Base-by-base conservation (phyloP, 2,329 filamentous ascomycete species). In the Pyricularia grisea region DNA sequence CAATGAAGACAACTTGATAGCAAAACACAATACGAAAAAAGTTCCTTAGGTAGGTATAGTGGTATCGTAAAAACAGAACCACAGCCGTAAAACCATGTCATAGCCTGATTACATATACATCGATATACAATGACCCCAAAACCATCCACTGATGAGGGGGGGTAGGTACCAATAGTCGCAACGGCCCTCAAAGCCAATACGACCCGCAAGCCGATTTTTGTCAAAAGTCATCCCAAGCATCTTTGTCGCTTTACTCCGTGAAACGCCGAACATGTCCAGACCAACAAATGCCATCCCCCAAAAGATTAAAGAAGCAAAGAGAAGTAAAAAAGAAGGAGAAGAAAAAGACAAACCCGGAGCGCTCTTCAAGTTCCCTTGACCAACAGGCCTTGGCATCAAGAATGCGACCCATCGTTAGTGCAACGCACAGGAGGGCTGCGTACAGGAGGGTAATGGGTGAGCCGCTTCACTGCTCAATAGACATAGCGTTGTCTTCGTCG, bases 401-500 rank as follows among this genome's bases (percentile, higher is more conserved):
- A 64, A 28, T 7, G 12, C 25, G 12, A 27, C n/a, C 61, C 61
- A 64, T 28, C 4, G n/a, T 10, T 2, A 9, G 42, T 55, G 5
- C 6, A 9, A 3, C 28, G 9, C 2, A 33, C 12, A 36, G 17
- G 14, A 11, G 63, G 28, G 11, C n/a, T 7, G 11, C 27, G 4
- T 36, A 25, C n/a, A 36, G 55, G 3, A 30, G 17, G 23, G 42
- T n/a, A 61, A 61, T 6, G 50, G 5, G 23, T n/a, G 20, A 36
- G 2, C 4, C 5, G 12, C 25, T 50, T 69, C 58, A 73, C 30
- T 69, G 5, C 67, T 73, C 72, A 4, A 72, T 36, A 14, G 71
- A 58, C 72, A 73, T 73, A 31, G 50, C 69, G 31, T 33, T 76
- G 68, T 80, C 81, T 23, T 79, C 80, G 20, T 82, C 81, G 10